Base-by-base conservation (phyloP, 192 early-diverging fungal genomes). In the Coemansia sp. region DNA sequence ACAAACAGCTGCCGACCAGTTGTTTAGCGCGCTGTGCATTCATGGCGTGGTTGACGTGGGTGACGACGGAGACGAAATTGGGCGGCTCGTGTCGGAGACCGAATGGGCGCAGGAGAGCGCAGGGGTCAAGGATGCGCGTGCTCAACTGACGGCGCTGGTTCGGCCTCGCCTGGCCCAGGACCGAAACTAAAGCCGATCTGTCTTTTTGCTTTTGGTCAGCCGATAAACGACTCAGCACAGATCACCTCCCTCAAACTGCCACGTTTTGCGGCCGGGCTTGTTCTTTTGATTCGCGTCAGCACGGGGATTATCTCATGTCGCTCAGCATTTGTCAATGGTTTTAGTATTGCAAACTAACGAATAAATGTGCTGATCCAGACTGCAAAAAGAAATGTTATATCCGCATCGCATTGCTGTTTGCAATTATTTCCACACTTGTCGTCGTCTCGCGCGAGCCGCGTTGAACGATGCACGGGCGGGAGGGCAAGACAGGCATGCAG, bases 1-100 rank as follows among this genome's bases (percentile, higher is more conserved):
- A 57, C 78, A 81, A 25, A 35, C 59, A 56, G 78, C 78, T 49
- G 72, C 69, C 60, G 78, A 81, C 64, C 72, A 75, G 37, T 59
- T 75, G 49, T 81, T 66, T 52, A 66, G 62, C 12, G 56, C 66
- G 55, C 47, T 75, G 35, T 81, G 78, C 60, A 75, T 81, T 4
- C 70, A 81, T 55, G 72, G 69, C 52, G 66, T 65, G n/a, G 48
- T 51, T 8, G 66, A 55, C 11, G 62, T 39, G 38, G 65, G 43
- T 24, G 59, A 62, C 56, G 72, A 54, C 51, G 38, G 50, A 17
- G 58, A 35, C 38, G 72, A 67, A 37, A 68, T 75, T 14, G 78
- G 71, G 48, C 59, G 38, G 21, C 43, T 81, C 69, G 14, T 71
- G 21, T 59, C 65, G 32, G 69, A 80, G 41, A 73, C 72, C 43